A percentile compares a stretch with the other conserved stretches of the same genome.
These are phyloP conservation scores for Microbotryum scabiosae DNA, from an alignment of 1,284 basidiomycete species.

Conservation along the genomic window DNA sequence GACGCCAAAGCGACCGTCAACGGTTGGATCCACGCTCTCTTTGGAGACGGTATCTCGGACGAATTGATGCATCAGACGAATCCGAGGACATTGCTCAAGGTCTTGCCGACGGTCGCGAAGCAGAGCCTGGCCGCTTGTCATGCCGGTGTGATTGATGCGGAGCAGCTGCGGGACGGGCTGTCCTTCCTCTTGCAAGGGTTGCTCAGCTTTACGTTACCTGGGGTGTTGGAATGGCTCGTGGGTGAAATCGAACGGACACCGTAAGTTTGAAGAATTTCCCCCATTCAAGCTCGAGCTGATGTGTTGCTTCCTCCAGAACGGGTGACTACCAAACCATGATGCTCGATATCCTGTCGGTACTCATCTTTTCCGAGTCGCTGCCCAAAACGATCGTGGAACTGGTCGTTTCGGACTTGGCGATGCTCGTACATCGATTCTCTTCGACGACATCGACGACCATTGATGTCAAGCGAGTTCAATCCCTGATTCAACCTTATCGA, in stretches of 20 bases:
- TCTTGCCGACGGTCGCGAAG: slow-evolving; percentile 45
- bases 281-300: too few relatives aligned
- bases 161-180: slow-evolving; percentile 46
- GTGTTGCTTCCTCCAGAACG: background rate
- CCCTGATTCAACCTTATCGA: too few relatives aligned
- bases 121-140: slow-evolving; percentile 45
- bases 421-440: background rate
- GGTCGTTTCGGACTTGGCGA: slow-evolving; percentile 5
- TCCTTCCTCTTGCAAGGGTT: slow-evolving; percentile 49
- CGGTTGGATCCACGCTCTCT: slow-evolving; percentile 40
- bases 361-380: slow-evolving; percentile 18
- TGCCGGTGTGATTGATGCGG: slow-evolving; percentile 45
- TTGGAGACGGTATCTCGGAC: slow-evolving; percentile 42
- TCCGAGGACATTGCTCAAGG: slow-evolving; percentile 41
- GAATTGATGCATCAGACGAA: slow-evolving; percentile 42
- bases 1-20: slow-evolving; percentile 37
- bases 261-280: slow-evolving; percentile 5
- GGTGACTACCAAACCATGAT: slow-evolving; percentile 3
- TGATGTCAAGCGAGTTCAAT: too few relatives aligned
- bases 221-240: slow-evolving; percentile 41
- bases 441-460: too few relatives aligned
- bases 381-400: slow-evolving; percentile 17
- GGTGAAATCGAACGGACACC: slow-evolving; percentile 19
- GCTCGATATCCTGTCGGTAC: slow-evolving; percentile 21
- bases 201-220: slow-evolving; percentile 47